Evolutionary conservation across 306 rosid genomes (phyloP).

Genomic region (Myrica gale): DNA sequence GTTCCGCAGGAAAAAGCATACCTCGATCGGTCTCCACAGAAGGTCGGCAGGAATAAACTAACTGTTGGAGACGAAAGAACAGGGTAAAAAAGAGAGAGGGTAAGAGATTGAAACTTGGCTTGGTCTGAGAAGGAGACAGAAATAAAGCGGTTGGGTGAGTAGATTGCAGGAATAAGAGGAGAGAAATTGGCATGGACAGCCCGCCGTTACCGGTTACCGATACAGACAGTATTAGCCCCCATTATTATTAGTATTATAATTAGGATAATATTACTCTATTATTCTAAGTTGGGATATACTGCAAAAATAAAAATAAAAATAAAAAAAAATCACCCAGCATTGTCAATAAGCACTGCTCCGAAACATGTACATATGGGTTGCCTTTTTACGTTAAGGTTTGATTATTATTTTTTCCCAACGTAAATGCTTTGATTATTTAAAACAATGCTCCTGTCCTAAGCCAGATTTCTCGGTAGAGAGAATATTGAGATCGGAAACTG

Average conservation of each 20-base stretch:
- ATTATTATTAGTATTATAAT: not conserved
- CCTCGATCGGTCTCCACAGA: constrained; percentile 31
- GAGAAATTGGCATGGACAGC: constrained; percentile 41
- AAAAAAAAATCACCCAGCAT: no score
- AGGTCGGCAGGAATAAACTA: not conserved
- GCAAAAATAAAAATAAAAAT: not conserved
- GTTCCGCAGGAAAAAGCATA: constrained; percentile 11
- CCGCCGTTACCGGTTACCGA: constrained; percentile 57
- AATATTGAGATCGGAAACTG: no score
- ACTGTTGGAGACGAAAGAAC: constrained; percentile 26
- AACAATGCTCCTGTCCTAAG: no score
- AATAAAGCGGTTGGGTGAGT: constrained; percentile 51
- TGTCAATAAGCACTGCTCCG: no score
- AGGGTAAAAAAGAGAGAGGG: constrained; percentile 25
- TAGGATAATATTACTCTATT: not conserved
- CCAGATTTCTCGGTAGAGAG: no score
- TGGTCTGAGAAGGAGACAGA: constrained; percentile 33
- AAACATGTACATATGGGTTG: no score
- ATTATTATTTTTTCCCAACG: no score
- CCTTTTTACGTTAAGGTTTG: no score
- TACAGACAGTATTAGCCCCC: constrained; percentile 19
- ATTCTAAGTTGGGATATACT: not conserved
- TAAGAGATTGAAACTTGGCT: constrained; percentile 13
- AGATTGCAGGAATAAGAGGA: constrained; percentile 40
- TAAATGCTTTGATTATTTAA: no score